A percentile compares a stretch with the other conserved stretches of the same genome.
Evolutionary conservation across 2,329 filamentous ascomycete species (phyloP).

Genomic region (Arthrinium puccinioides): DNA sequence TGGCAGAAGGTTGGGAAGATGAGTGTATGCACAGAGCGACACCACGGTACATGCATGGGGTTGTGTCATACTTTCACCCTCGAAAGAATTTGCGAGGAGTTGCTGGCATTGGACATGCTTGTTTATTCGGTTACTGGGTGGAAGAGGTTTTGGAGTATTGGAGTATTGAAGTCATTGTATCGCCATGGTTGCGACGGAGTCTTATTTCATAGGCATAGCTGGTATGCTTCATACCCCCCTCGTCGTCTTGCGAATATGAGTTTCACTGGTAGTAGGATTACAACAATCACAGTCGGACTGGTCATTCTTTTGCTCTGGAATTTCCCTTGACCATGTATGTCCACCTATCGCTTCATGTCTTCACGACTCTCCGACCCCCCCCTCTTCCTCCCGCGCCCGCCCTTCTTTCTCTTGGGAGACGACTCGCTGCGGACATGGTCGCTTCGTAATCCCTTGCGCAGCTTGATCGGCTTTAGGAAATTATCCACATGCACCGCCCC

Average conservation of each 20-base stretch:
- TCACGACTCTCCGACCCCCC: slow-evolving; percentile 6
- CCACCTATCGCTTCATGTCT: too few species aligned
- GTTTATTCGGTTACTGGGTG: too few species aligned
- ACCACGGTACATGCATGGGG: too few species aligned
- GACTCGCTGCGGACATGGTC: slow-evolving; percentile 17
- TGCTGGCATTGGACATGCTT: too few species aligned
- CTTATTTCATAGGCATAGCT: slow-evolving; percentile 7
- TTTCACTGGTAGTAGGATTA: too few species aligned
- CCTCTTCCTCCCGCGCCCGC: slow-evolving; percentile 3
- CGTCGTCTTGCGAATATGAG: background rate
- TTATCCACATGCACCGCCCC: slow-evolving; percentile 64
- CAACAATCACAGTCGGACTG: too few species aligned
- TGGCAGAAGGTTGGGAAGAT: too few species aligned
- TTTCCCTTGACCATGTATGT: too few species aligned
- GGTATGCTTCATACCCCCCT: slow-evolving; percentile 17
- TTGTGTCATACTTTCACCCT: too few species aligned
- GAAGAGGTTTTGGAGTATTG: slow-evolving; percentile 2
- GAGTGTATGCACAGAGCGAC: too few species aligned
- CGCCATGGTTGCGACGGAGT: slow-evolving; percentile 3
- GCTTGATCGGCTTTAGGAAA: slow-evolving; percentile 51
- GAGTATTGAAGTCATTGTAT: background rate
- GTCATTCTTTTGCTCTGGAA: too few species aligned
- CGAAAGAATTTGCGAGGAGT: too few species aligned
- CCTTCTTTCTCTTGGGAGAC: background rate
- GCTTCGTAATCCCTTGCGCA: slow-evolving; percentile 39